Evolutionary conservation across 208 protist species (phyloP).

Genomic region (Novymonas esmeraldas): DNA sequence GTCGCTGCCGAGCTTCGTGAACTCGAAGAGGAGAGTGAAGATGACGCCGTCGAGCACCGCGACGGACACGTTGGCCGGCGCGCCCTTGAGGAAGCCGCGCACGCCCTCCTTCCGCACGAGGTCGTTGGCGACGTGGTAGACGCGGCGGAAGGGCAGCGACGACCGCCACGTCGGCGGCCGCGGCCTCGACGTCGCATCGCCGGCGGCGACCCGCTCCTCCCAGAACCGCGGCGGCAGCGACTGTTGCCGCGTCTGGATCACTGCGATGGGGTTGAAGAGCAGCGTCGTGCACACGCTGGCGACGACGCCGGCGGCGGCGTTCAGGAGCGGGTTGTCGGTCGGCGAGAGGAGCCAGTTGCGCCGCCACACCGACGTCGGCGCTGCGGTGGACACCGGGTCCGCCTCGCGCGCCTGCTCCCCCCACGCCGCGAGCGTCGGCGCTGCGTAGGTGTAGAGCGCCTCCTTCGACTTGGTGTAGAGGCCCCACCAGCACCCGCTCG

Average conservation of each 20-base stretch:
- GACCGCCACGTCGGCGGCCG: slow-evolving; percentile 17
- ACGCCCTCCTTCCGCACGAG: slow-evolving; percentile 63
- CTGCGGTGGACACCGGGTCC: background rate
- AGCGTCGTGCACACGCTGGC: slow-evolving; percentile 73
- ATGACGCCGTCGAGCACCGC: slow-evolving; percentile 81
- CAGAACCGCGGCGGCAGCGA: slow-evolving; percentile 46
- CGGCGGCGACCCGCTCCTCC: slow-evolving; percentile 6
- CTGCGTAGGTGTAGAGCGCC: slow-evolving; percentile 56
- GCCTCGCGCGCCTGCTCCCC: slow-evolving; percentile 31
- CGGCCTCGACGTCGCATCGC: too few species aligned
- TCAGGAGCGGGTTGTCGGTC: slow-evolving; percentile 83
- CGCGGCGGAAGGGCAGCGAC: slow-evolving; percentile 31
- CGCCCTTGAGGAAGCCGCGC: slow-evolving; percentile 82
- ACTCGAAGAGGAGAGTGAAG: slow-evolving; percentile 84
- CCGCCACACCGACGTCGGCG: slow-evolving; percentile 38
- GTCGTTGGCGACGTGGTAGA: slow-evolving; percentile 46
- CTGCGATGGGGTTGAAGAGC: slow-evolving; percentile 81
- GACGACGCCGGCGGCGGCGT: slow-evolving; percentile 59
- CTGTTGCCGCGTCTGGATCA: slow-evolving; percentile 84
- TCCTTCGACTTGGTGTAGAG: slow-evolving; percentile 81
- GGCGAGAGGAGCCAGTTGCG: slow-evolving; percentile 76
- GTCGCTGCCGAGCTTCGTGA: slow-evolving; percentile 88
- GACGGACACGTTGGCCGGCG: slow-evolving; percentile 67
- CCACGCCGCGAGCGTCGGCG: slow-evolving; percentile 56
- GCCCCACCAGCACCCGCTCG: slow-evolving; percentile 85